A percentile compares a stretch with the other conserved stretches of the same genome.
phyloP scores from a whole-genome alignment of 2,329 filamentous ascomycete genomes.

The Incumbomyces lentus region DNA sequence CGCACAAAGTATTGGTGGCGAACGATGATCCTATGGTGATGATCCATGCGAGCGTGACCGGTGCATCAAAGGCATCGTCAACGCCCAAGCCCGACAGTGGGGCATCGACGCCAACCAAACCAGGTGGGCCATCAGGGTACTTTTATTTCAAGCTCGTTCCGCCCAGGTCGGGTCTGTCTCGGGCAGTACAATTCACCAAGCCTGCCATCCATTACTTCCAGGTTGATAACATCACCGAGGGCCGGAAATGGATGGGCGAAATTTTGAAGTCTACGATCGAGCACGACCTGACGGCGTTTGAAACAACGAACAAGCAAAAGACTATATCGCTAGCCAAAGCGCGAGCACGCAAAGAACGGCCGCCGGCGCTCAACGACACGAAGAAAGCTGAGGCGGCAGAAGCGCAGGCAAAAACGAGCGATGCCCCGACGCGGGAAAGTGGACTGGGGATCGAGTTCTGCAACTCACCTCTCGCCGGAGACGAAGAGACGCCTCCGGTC shows the following conservation, averaged over 20 bases:
- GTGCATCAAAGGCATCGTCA: conserved; percentile 55
- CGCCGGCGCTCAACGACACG: conserved; percentile 49
- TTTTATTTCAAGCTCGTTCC: conserved; percentile 99
- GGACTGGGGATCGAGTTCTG: conserved; percentile 1
- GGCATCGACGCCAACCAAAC: neutral
- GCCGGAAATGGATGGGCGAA: conserved; percentile 94
- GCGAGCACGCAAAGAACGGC: conserved; percentile 74
- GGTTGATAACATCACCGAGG: conserved; percentile 78
- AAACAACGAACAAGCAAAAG: conserved; percentile 91
- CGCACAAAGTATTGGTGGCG: conserved; percentile 89
- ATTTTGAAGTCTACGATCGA: conserved; percentile 99
- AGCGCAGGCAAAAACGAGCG: conserved; percentile 27
- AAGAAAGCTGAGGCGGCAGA: conserved; percentile 37
- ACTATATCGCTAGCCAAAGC: conserved; percentile 90
- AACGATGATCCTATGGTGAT: conserved; percentile 85
- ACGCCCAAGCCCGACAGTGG: conserved; percentile 22
- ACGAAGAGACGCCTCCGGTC: neutral
- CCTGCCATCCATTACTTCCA: conserved; percentile 97
- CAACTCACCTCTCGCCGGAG: neutral
- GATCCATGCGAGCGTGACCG: conserved; percentile 82
- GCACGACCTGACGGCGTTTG: conserved; percentile 60
- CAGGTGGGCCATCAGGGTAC: conserved; percentile 39
- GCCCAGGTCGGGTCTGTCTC: conserved; percentile 73
- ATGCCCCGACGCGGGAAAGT: neutral
- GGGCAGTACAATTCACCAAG: conserved; percentile 94